Conservation (phyloP, 306 rosid species). For the Prunus mongolica region DNA sequence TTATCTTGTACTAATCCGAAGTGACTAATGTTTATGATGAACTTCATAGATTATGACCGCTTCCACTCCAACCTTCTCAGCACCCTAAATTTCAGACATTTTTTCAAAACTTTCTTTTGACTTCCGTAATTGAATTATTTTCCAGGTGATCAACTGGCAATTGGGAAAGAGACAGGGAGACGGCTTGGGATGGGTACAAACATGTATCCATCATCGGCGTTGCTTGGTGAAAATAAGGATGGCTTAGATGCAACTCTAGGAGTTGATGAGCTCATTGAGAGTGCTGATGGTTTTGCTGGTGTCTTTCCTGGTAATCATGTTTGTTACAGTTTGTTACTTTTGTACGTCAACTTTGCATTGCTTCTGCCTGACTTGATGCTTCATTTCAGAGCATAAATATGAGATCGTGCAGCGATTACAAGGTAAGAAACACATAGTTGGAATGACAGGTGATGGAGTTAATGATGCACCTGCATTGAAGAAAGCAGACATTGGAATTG, state of each 20-base stretch:
- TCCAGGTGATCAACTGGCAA: constrained; percentile 15
- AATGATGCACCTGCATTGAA: constrained; percentile 25
- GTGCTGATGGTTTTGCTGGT: constrained; percentile 22
- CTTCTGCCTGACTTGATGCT: constrained; percentile 3
- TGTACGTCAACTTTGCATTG: background rate
- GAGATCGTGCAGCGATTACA: constrained; percentile 21
- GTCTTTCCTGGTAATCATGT: constrained; percentile 15
- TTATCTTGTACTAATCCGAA: no score
- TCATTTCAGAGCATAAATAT: constrained; percentile 18
- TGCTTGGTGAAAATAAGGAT: constrained; percentile 21
- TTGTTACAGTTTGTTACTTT: background rate
- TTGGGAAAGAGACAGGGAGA: constrained; percentile 20
- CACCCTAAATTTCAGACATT: no score
- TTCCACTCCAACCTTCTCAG: background rate
- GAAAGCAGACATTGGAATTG: constrained; percentile 23
- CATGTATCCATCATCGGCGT: constrained; percentile 20
- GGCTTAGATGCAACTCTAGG: constrained; percentile 13
- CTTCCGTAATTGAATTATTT: background rate
- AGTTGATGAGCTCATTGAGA: constrained; percentile 19
- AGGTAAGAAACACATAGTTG: constrained; percentile 15
- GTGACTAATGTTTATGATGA: no score
- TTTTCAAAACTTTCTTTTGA: background rate
- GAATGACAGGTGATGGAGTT: constrained; percentile 26
- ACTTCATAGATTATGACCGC: no score
- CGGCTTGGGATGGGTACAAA: constrained; percentile 23